Evolutionary conservation across 768 basidiomycete genomes (phyloP).

Genomic region (Neoboletus subvelutipes): DNA sequence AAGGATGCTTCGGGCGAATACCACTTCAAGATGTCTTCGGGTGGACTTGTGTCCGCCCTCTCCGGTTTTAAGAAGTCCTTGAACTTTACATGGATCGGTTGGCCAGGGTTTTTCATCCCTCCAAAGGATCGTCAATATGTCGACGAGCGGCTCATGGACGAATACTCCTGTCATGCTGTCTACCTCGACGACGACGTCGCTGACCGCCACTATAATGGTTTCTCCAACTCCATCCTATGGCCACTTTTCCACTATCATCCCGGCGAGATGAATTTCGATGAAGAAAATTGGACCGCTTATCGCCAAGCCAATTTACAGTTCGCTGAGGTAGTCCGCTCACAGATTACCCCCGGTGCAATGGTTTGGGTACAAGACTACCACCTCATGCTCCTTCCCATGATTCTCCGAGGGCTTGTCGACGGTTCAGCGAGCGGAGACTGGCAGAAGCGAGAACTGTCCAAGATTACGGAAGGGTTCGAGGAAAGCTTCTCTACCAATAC

Average conservation of each 20-base stretch:
- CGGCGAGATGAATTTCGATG: constrained; percentile 99
- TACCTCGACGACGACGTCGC: constrained; percentile 98
- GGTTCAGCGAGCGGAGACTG: constrained; percentile 59
- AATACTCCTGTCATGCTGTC: constrained; percentile 96
- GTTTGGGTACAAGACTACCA: constrained; percentile 99
- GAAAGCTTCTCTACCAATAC: constrained; percentile 38
- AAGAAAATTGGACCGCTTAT: constrained; percentile 97
- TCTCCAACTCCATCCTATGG: constrained; percentile 99
- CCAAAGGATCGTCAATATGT: constrained; percentile 87
- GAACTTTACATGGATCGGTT: constrained; percentile 97
- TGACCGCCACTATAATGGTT: constrained; percentile 97
- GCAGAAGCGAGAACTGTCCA: constrained; percentile 59
- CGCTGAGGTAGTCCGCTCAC: constrained; percentile 81
- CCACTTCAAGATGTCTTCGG: constrained; percentile 99
- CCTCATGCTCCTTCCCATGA: constrained; percentile 96
- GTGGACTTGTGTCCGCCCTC: constrained; percentile 95
- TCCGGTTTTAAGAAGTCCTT: constrained; percentile 98
- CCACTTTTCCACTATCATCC: constrained; percentile 99
- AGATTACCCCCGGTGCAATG: constrained; percentile 84
- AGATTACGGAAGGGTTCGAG: constrained; percentile 72
- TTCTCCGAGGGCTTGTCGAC: constrained; percentile 86
- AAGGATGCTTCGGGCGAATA: constrained; percentile 92
- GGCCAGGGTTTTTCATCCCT: constrained; percentile 94
- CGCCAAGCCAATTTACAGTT: constrained; percentile 95
- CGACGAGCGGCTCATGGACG: constrained; percentile 89